Conservation (phyloP, 805 yeast species). For the Kodamaea neixiangensis region DNA sequence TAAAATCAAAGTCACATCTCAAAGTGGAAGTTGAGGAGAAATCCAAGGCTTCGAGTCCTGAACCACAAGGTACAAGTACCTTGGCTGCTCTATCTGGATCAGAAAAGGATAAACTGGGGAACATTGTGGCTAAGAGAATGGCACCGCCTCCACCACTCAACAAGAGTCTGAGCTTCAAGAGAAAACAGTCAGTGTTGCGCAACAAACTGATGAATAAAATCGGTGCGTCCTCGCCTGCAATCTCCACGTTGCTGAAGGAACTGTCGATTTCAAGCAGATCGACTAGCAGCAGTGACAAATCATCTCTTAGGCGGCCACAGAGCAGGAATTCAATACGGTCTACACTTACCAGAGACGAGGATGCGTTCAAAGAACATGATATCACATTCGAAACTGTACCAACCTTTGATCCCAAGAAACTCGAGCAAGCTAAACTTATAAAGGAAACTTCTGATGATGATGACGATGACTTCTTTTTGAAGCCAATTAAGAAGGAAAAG, state of each 20-base stretch:
- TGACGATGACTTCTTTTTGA: slow-evolving; percentile 21
- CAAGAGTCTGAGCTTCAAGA: slow-evolving; percentile 16
- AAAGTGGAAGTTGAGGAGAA: background rate
- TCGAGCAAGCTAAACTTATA: slow-evolving; percentile 1
- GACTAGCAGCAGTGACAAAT: slow-evolving; percentile 10
- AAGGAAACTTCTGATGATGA: background rate
- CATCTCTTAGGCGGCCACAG: slow-evolving; percentile 3
- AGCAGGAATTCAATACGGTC: slow-evolving; percentile 10
- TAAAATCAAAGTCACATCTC: background rate
- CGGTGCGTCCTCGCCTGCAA: slow-evolving; percentile 1
- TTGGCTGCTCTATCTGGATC: background rate
- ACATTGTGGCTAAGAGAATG: slow-evolving; percentile 65
- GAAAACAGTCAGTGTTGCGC: slow-evolving; percentile 11
- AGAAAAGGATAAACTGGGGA: slow-evolving; percentile 15
- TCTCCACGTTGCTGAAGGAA: slow-evolving; percentile 7
- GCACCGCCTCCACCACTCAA: slow-evolving; percentile 68
- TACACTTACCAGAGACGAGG: slow-evolving; percentile 22
- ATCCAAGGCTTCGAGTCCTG: background rate
- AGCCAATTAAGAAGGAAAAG: slow-evolving; percentile 12
- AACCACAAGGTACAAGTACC: background rate
- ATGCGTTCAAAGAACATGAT: slow-evolving; percentile 68
- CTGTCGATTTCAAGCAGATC: slow-evolving; percentile 16
- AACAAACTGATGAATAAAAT: slow-evolving; percentile 1
- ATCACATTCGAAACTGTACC: slow-evolving; percentile 80
- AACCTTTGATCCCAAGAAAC: slow-evolving; percentile 8